Evolutionary conservation across 768 basidiomycete genomes (phyloP), one percentile per base, ranked within the genome.

Genomic region (Boletus bicolor): DNA sequence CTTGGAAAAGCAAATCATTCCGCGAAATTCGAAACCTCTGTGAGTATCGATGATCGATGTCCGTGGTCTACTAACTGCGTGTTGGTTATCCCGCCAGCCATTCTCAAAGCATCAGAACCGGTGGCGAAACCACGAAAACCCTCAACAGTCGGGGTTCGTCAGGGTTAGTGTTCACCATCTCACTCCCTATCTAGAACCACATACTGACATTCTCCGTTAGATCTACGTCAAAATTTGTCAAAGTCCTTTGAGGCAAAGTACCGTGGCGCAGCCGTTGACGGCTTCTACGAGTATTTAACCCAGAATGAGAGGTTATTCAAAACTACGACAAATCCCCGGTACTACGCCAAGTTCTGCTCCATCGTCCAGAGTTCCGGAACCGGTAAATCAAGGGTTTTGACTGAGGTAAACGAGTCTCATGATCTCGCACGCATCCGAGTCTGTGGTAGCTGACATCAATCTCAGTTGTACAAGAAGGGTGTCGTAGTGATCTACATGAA

Each of bases 271-370:
- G 58, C 60, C 7, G 50, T 49, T 7, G 57, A 61, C 12, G 55
- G 65, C 6, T 61, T 67, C 37, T 59, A 56, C 30, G 57, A 66
- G 34, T 66, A 64, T 43, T 44, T 66, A 28, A 42, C 39, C n/a
- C 42, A 17, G 10, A 57, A 61, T 39, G 52, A 64, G 30, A 38
- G 35, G 3, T 17, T 55, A 7, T 63, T 63, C 46, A 36, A 36
- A 19, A 42, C 12, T 0, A 14, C 5, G 15, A 3, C 14, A 2
- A 4, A 10, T 11, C 44, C 37, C 15, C 26, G 5, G 8, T 45
- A 30, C 28, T 45, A 45, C 17, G 44, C 43, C 43, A 44, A 44
- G 15, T 44, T 44, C 24, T 44, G 43, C 26, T 44, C 43, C 2
- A 9, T 59, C 2, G 43, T 59, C 1, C 62, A 63, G 10, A 63